Base-by-base conservation (phyloP, 2,329 filamentous ascomycete genomes). In the Fonsecaea multimorphosa region DNA sequence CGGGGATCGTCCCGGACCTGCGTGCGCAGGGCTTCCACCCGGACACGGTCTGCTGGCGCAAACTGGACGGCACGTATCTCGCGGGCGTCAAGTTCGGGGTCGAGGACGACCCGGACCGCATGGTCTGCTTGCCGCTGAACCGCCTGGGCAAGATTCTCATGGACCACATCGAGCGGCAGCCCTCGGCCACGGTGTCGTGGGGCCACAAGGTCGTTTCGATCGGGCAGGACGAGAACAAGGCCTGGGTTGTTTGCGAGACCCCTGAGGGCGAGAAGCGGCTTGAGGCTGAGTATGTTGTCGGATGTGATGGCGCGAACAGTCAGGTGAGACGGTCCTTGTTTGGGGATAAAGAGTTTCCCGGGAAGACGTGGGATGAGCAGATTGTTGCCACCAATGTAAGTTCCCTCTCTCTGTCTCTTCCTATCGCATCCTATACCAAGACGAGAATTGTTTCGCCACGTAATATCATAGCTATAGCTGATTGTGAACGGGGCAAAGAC, bases 1-100 rank as follows among this genome's bases (percentile, higher is more conserved):
- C 87, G 0, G 87, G 86, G 0, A 81, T 89, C 12, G 76, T 88
- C 24, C 81, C 83, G 11, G 80, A 84, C 69, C 76, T 84, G 16
- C 78, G 78, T 22, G 72, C 74, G 11, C 74, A 76, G n/a, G 80
- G 83, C 19, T 77, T 84, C 60, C 71, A 76, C 9, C 78, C 81
- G 29, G 72, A 74, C 53, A 74, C 75, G 19, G 76, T 83, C 55
- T 79, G 77, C 64, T 84, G 82, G 82, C 72, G 82, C 8, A 78
- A 82, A 61, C 70, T 79, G 9, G 76, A 78, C 64, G 74, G 76
- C 5, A 74, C 73, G 1, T 70, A 73, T 7, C 72, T 81, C 6
- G 74, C 74, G 0, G 71, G 71, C 2, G 70, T 71, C 24, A 74
- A 77, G 59, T 73, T 70, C 1, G 68, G 74, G 2, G 72, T 79